phyloP scores from a whole-genome alignment of 169 alveolate genomes.

The Eimeria falciformis region DNA sequence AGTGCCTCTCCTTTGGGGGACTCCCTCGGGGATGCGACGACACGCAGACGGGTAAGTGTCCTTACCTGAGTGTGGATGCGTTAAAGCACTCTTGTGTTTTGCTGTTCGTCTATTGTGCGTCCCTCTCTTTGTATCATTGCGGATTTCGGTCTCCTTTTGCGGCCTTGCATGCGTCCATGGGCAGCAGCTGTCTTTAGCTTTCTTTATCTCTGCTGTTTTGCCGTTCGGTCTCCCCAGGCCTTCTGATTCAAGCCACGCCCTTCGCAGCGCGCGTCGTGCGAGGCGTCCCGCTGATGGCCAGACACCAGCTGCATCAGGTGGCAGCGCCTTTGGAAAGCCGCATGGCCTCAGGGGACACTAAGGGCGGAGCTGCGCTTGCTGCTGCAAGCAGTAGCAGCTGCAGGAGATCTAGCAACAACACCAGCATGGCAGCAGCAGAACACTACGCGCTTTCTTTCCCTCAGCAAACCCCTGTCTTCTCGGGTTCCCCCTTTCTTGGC shows the following conservation, averaged over 20 bases:
- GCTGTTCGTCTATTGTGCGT: not conserved
- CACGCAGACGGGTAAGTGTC: constrained; percentile 18
- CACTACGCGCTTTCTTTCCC: not conserved
- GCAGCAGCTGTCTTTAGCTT: not conserved
- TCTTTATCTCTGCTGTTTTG: not conserved
- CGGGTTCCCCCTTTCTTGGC: not conserved
- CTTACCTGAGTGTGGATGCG: not conserved
- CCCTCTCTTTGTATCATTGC: not conserved
- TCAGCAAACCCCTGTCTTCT: not conserved
- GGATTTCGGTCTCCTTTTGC: not conserved
- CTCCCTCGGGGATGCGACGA: constrained; percentile 32
- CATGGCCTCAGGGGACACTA: not conserved
- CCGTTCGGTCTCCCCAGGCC: not conserved
- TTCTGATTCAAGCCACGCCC: constrained; percentile 34
- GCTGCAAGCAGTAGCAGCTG: constrained; percentile 20
- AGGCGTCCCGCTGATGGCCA: constrained; percentile 45
- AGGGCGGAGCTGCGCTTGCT: not conserved
- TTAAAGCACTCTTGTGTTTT: not conserved
- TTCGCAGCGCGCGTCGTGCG: constrained; percentile 50
- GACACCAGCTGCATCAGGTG: constrained; percentile 69
- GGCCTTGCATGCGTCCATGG: not conserved
- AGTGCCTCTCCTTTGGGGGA: constrained; percentile 15
- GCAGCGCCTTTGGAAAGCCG: not conserved
- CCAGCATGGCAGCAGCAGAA: not conserved
- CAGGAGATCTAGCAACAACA: not conserved